A percentile compares a stretch with the other conserved stretches of the same genome.
Conservation (phyloP, 495 filamentous ascomycete species). For the Echria macrotheca region DNA sequence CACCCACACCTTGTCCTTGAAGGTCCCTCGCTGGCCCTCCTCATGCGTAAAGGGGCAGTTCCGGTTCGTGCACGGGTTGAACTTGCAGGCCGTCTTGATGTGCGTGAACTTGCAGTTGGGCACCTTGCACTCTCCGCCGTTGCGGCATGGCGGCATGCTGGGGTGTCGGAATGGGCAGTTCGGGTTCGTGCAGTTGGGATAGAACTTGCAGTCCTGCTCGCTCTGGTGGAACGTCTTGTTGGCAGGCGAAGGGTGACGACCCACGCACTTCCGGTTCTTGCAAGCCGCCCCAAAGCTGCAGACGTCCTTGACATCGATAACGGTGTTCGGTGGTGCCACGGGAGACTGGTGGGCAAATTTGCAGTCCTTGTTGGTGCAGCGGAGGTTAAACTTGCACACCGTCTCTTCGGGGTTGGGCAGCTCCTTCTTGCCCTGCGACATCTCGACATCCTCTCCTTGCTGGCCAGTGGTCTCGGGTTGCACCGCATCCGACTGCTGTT, state of each 20-base stretch:
- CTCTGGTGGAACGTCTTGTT: constrained; percentile 67
- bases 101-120: constrained; percentile 90
- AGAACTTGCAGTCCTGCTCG: constrained; percentile 89
- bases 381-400: constrained; percentile 79
- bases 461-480: constrained; percentile 20
- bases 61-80: constrained; percentile 81
- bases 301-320: constrained; percentile 70
- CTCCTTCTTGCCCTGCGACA: constrained; percentile 45
- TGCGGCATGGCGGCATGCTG: constrained; percentile 71
- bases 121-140: constrained; percentile 83
- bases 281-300: constrained; percentile 87
- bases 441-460: constrained; percentile 46
- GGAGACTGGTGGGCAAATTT: constrained; percentile 92
- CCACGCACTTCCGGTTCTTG: constrained; percentile 91
- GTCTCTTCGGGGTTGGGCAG: constrained; percentile 52
- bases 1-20: constrained; percentile 89
- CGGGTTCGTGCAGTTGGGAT: constrained; percentile 85
- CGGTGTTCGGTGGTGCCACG: constrained; percentile 70
- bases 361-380: constrained; percentile 84
- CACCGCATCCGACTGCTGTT: constrained; percentile 18
- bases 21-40: constrained; percentile 78
- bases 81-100: constrained; percentile 75
- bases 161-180: constrained; percentile 85
- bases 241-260: constrained; percentile 87
- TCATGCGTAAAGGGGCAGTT: constrained; percentile 84